phyloP scores from a whole-genome alignment of 345 rosid genomes.

The Dovyalis caffra region DNA sequence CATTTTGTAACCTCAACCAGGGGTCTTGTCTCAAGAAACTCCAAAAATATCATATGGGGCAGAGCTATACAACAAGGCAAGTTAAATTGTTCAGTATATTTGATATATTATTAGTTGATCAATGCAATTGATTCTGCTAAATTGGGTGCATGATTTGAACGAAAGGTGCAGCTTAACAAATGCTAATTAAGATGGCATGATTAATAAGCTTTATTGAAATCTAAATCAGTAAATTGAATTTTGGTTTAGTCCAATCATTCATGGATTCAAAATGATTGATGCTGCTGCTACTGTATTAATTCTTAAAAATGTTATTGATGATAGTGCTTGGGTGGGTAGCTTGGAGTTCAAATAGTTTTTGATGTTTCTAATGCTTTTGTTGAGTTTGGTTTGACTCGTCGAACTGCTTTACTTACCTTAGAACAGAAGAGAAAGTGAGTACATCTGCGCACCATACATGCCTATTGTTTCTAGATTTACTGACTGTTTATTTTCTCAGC shows the following conservation, averaged over 20 bases:
- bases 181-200: neutral
- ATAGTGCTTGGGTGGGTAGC: neutral
- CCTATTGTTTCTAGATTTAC: neutral
- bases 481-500: neutral
- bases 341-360: neutral
- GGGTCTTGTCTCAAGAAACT: neutral
- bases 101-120: neutral
- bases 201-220: neutral
- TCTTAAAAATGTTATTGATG: neutral
- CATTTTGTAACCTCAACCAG: neutral
- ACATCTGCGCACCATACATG: too few species aligned
- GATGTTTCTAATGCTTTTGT: neutral
- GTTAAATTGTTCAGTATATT: neutral
- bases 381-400: too few species aligned
- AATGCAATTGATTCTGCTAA: neutral
- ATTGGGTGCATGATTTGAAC: neutral
- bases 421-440: too few species aligned
- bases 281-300: too few species aligned
- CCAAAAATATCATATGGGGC: neutral
- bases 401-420: too few species aligned
- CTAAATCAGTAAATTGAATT: neutral
- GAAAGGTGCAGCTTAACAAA: neutral
- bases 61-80: slow-evolving; percentile 7
- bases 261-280: too few species aligned
- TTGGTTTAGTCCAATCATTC: too few species aligned